These are phyloP conservation scores for Solanum okadae DNA, from an alignment of 257 asterid species.

Conservation along the genomic window DNA sequence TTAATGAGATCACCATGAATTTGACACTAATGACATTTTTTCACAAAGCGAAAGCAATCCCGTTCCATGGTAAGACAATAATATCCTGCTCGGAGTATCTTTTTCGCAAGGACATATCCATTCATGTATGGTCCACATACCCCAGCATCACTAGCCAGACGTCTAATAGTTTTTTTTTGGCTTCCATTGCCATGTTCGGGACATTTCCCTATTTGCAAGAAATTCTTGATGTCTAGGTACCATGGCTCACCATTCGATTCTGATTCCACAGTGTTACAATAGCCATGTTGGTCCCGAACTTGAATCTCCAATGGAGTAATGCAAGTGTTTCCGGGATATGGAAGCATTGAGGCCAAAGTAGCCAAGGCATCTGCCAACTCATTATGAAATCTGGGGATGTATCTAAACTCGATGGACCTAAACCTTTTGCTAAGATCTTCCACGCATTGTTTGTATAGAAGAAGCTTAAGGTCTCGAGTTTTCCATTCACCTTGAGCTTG, in stretches of 20 bases:
- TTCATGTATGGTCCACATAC: background rate
- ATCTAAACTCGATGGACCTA: background rate
- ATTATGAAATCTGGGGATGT: background rate
- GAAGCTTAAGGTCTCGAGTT: background rate
- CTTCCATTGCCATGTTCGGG: background rate
- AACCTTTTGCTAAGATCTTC: no score
- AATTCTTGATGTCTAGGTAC: background rate
- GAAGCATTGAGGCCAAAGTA: background rate
- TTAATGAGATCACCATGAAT: background rate
- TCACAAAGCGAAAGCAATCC: background rate
- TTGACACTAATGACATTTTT: background rate
- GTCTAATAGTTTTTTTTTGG: no score
- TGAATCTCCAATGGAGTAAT: background rate
- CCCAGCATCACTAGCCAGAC: background rate
- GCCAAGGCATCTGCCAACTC: no score
- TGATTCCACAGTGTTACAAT: background rate
- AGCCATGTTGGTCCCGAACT: background rate
- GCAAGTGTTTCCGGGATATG: background rate
- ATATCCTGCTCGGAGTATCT: background rate
- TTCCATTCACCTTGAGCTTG: background rate
- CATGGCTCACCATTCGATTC: background rate
- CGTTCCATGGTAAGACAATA: no score
- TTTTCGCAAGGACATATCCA: no score
- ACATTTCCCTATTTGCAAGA: no score
- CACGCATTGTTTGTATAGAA: background rate